These are phyloP conservation scores for Bruguiera sexangula DNA, from an alignment of 345 rosid species.

Conservation along the genomic window DNA sequence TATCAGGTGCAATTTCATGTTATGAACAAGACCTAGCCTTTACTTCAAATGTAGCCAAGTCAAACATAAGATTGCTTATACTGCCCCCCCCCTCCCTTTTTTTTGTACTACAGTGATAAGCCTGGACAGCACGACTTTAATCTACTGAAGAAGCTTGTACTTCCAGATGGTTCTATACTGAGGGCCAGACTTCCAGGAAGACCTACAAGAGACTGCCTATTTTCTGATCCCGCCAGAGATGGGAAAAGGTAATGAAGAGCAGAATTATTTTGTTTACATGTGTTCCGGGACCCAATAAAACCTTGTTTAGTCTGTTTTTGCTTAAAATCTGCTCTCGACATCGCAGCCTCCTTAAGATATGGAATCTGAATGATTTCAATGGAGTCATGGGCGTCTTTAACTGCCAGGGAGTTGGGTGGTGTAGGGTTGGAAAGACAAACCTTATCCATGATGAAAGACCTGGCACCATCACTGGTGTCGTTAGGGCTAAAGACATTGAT, in stretches of 20 bases:
- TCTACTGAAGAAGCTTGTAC: slow-evolving; percentile 59
- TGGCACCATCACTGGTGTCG: slow-evolving; percentile 41
- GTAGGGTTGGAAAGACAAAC: slow-evolving; percentile 50
- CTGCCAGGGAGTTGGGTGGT: slow-evolving; percentile 78
- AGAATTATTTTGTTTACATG: neutral
- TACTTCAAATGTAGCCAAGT: neutral
- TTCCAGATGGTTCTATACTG: slow-evolving; percentile 63
- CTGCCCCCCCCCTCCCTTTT: no score
- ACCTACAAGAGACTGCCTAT: slow-evolving; percentile 64
- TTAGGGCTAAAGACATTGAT: slow-evolving; percentile 54
- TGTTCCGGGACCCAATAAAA: neutral
- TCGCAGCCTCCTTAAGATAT: slow-evolving; percentile 57
- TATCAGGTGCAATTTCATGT: slow-evolving; percentile 39
- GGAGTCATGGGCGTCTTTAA: slow-evolving; percentile 62
- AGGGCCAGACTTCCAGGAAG: slow-evolving; percentile 71
- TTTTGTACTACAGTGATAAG: slow-evolving; percentile 44
- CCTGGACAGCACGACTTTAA: slow-evolving; percentile 67
- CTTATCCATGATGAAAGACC: slow-evolving; percentile 61
- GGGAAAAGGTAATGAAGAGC: slow-evolving; percentile 43
- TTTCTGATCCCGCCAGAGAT: slow-evolving; percentile 59
- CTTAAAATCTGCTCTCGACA: slow-evolving; percentile 1
- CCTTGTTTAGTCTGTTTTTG: neutral
- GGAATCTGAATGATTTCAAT: slow-evolving; percentile 56
- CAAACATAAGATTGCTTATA: neutral
- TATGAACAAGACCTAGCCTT: neutral